Conservation (phyloP, 495 filamentous ascomycete species). For the Penicillium coprophilum region DNA sequence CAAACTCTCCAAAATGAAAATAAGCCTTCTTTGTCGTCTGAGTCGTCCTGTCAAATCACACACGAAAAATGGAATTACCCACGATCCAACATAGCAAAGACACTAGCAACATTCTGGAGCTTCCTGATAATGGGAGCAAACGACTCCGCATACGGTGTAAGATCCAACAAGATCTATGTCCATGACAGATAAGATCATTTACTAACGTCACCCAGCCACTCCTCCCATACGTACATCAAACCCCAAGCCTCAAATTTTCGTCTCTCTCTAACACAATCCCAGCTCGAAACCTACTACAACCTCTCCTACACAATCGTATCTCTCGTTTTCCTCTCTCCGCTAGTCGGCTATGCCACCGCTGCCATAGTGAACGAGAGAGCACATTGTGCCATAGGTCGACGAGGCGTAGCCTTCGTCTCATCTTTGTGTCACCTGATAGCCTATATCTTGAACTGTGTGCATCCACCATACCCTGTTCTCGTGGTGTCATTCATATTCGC, state of each 20-base stretch:
- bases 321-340: constrained; percentile 58
- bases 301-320: constrained; percentile 55
- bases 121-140: constrained; percentile 78
- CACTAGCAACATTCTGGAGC: constrained; percentile 60
- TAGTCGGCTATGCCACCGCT: constrained; percentile 53
- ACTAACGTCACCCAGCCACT: constrained; percentile 46
- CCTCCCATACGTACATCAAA: constrained; percentile 47
- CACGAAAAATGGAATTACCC: constrained; percentile 62
- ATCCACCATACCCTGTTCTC: constrained; percentile 58
- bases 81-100: constrained; percentile 59
- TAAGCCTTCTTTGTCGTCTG: background rate
- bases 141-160: constrained; percentile 76
- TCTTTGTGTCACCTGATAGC: constrained; percentile 62
- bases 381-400: constrained; percentile 61
- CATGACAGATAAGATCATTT: background rate
- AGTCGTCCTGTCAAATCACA: background rate
- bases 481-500: constrained; percentile 55
- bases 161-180: constrained; percentile 15
- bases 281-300: constrained; percentile 57
- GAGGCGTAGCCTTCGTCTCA: constrained; percentile 66
- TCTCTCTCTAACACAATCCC: constrained; percentile 3
- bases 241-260: background rate
- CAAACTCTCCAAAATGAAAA: background rate
- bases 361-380: constrained; percentile 53
- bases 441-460: constrained; percentile 54